Base-by-base conservation (phyloP, 73 alveolate genomes). In the Paramecium octaurelia region DNA sequence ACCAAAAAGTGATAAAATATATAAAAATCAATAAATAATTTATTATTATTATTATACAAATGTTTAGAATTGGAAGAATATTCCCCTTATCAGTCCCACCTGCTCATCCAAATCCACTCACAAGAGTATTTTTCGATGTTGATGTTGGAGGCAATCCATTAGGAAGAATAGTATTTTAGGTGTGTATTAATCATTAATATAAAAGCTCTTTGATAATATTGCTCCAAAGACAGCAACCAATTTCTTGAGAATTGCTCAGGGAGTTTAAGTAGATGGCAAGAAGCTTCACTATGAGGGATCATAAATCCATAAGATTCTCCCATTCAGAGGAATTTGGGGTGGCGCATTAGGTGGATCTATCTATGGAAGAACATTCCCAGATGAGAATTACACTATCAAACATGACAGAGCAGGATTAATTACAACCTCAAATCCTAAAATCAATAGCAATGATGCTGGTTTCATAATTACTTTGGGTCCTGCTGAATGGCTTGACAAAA, bases 401-500 rank as follows among this genome's bases (percentile, higher is more conserved):
- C 91, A 80, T 46, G 54, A 80, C 46, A 80, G 87, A 73, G 76
- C 46, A 80, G 91, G 91, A 42, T 44, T 80, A 4, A n/a, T 80
- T 4, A 80, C 91, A 46, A 80, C 91, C 20, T 21, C 91, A 20
- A 46, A 46, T 10, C 73, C 91, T 24, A 80, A 80, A 80, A 46
- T 80, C n/a, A 80, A 80, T 80, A 80, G 76, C 70, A 80, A 80
- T 80, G 91, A 80, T 80, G 21, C 91, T 44, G 70, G 75, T 12
- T 80, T 80, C 75, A 80, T 80, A 43, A 80, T 80, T 1, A 80
- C 91, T 20, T 80, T 80, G 14, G 91, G 91, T 46, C 91, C 91
- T 10, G 91, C 91, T 24, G 91, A 80, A 44, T 80, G 70, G 70
- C 48, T 80, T n/a, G 75, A 80, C 18, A 14, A 14, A 44, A 80